Evolutionary conservation across 331 rosid genomes (phyloP).

Genomic region (Saraca asoca): DNA sequence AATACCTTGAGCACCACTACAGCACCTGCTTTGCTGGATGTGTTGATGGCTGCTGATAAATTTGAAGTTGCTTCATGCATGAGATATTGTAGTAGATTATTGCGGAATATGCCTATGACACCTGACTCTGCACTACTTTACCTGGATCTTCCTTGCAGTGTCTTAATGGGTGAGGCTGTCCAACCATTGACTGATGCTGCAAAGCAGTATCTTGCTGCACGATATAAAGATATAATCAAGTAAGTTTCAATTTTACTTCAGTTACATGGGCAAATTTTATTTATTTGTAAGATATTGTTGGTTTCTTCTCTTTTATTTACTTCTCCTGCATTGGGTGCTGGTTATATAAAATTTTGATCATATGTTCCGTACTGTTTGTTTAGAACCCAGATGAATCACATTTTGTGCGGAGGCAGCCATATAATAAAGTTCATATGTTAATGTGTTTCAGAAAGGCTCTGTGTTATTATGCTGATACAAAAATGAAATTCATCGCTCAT

Average conservation of each 20-base stretch:
- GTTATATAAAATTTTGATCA: background rate
- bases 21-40: constrained; percentile 84
- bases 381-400: no score
- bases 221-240: constrained; percentile 88
- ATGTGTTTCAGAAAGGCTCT: no score
- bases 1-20: constrained; percentile 57
- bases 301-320: background rate
- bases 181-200: constrained; percentile 94
- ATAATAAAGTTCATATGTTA: no score
- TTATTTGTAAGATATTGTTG: background rate
- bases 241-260: constrained; percentile 41
- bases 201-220: constrained; percentile 81
- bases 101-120: constrained; percentile 76
- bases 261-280: background rate
- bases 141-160: constrained; percentile 89
- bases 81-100: constrained; percentile 73
- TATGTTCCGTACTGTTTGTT: no score
- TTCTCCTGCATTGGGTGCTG: background rate
- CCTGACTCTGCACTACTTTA: constrained; percentile 92
- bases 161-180: constrained; percentile 90
- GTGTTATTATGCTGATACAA: no score
- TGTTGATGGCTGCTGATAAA: constrained; percentile 97
- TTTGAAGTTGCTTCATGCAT: constrained; percentile 97
- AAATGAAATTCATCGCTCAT: no score
- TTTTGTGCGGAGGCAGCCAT: no score